Conservation (phyloP, 768 basidiomycete genomes). For the Russula earlei region DNA sequence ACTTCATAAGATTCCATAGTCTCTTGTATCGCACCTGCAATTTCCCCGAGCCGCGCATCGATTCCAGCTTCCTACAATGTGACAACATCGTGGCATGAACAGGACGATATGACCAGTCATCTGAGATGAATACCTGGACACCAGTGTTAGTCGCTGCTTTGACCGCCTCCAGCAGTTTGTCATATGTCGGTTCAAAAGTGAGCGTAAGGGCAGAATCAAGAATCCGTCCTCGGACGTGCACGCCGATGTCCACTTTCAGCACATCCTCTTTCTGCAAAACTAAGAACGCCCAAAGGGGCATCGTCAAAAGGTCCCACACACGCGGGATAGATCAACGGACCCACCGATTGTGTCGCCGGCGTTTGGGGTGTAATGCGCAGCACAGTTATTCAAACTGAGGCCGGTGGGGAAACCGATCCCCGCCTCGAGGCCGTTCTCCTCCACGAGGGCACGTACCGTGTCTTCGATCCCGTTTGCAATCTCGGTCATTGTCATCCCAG, state of each 20-base stretch:
- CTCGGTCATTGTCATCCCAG: slow-evolving; percentile 90
- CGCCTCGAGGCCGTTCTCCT: slow-evolving; percentile 75
- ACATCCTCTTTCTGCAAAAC: slow-evolving; percentile 80
- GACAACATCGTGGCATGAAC: background rate
- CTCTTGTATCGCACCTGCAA: slow-evolving; percentile 89
- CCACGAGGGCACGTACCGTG: slow-evolving; percentile 82
- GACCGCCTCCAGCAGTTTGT: slow-evolving; percentile 83
- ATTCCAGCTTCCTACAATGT: slow-evolving; percentile 81
- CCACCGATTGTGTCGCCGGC: slow-evolving; percentile 77
- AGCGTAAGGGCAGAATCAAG: slow-evolving; percentile 94
- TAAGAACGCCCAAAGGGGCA: slow-evolving; percentile 25
- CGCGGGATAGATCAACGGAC: slow-evolving; percentile 22
- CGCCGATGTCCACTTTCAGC: slow-evolving; percentile 94
- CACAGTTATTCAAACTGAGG: slow-evolving; percentile 85
- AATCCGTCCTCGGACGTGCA: slow-evolving; percentile 95
- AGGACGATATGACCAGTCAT: background rate
- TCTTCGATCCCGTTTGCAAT: slow-evolving; percentile 93
- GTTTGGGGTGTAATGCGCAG: slow-evolving; percentile 95
- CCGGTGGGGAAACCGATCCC: slow-evolving; percentile 98
- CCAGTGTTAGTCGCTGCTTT: slow-evolving; percentile 93
- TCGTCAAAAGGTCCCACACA: background rate
- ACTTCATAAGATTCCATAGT: slow-evolving; percentile 99
- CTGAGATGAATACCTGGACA: slow-evolving; percentile 44
- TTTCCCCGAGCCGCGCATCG: slow-evolving; percentile 86
- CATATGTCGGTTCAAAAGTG: slow-evolving; percentile 80